Percentiles rank a stretch among this genome's conserved stretches.
phyloP scores from a whole-genome alignment of 2,329 filamentous ascomycete species.

The Colletotrichum tamarilloi region DNA sequence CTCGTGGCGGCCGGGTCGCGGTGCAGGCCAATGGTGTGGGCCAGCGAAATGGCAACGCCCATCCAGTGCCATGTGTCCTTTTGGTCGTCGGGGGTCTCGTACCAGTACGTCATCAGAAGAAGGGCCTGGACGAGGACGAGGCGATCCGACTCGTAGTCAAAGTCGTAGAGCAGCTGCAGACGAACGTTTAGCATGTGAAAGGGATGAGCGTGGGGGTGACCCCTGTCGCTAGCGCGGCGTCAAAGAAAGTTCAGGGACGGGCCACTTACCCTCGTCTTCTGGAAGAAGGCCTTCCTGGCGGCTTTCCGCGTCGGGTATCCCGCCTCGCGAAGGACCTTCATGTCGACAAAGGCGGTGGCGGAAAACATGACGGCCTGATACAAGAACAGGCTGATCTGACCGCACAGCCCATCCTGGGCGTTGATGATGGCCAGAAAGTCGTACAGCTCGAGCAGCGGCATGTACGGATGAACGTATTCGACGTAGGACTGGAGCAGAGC shows the following conservation, averaged over 20 bases:
- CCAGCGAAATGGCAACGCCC: conserved; percentile 92
- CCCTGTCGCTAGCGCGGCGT: conserved; percentile 10
- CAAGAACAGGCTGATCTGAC: conserved; percentile 83
- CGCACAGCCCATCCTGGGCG: conserved; percentile 73
- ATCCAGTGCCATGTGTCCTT: conserved; percentile 99
- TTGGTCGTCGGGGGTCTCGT: conserved; percentile 95
- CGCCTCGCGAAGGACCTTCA: conserved; percentile 78
- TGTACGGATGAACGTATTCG: conserved; percentile 93
- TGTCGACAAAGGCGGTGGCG: conserved; percentile 87
- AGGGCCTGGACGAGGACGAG: conserved; percentile 89
- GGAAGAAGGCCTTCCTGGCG: conserved; percentile 89
- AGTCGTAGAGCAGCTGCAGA: conserved; percentile 84
- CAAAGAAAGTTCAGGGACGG: conserved; percentile 15
- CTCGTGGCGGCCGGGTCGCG: conserved; percentile 82
- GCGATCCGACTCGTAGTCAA: conserved; percentile 93
- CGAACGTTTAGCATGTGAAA: conserved; percentile 41
- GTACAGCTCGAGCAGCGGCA: conserved; percentile 83
- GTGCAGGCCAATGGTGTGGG: conserved; percentile 93
- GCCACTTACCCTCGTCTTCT: conserved; percentile 80
- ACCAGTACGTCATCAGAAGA: conserved; percentile 96
- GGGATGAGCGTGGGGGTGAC: conserved; percentile 16
- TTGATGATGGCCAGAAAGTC: conserved; percentile 71
- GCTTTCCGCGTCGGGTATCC: conserved; percentile 83
- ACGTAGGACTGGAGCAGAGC: conserved; percentile 85
- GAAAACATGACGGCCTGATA: conserved; percentile 98